phyloP scores from a whole-genome alignment of 768 basidiomycete genomes.

The Phlebiopsis gigantea region DNA sequence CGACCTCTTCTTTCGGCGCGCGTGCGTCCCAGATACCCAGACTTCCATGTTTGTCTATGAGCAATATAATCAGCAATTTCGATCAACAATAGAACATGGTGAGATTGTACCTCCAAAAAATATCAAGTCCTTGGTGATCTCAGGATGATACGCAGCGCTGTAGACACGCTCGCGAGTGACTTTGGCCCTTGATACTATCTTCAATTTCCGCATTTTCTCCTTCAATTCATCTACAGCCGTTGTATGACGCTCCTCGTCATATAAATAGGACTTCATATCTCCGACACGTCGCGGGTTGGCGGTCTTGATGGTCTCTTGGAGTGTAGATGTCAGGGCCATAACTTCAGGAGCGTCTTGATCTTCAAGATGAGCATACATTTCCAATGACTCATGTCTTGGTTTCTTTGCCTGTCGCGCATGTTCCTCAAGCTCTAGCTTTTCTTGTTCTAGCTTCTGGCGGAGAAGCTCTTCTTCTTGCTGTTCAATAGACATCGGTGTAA shows the following conservation, averaged over 20 bases:
- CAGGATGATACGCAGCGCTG: slow-evolving; percentile 77
- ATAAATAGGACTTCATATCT: slow-evolving; percentile 47
- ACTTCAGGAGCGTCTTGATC: slow-evolving; percentile 42
- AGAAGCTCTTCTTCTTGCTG: slow-evolving; percentile 48
- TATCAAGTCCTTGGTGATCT: slow-evolving; percentile 73
- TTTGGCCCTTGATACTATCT: slow-evolving; percentile 73
- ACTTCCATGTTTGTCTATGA: slow-evolving; percentile 75
- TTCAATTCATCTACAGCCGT: slow-evolving; percentile 49
- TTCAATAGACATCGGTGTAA: neutral
- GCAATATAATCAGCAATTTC: neutral
- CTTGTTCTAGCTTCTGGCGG: slow-evolving; percentile 55
- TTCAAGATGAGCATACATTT: slow-evolving; percentile 51
- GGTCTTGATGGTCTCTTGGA: slow-evolving; percentile 36
- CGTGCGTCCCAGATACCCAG: slow-evolving; percentile 85
- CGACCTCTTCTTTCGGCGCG: slow-evolving; percentile 58
- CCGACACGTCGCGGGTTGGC: slow-evolving; percentile 35
- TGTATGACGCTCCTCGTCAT: slow-evolving; percentile 35
- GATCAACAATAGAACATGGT: neutral
- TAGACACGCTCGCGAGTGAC: slow-evolving; percentile 74
- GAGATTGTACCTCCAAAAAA: slow-evolving; percentile 68
- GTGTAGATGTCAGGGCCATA: slow-evolving; percentile 36
- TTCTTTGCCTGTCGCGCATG: slow-evolving; percentile 54
- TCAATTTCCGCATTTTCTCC: slow-evolving; percentile 48
- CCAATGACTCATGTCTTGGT: slow-evolving; percentile 64
- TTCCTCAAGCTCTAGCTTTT: slow-evolving; percentile 56